A percentile compares a stretch with the other conserved stretches of the same genome.
These are phyloP conservation scores for Geotrichum restrictum DNA, from an alignment of 1,139 yeast species.

Conservation along the genomic window DNA sequence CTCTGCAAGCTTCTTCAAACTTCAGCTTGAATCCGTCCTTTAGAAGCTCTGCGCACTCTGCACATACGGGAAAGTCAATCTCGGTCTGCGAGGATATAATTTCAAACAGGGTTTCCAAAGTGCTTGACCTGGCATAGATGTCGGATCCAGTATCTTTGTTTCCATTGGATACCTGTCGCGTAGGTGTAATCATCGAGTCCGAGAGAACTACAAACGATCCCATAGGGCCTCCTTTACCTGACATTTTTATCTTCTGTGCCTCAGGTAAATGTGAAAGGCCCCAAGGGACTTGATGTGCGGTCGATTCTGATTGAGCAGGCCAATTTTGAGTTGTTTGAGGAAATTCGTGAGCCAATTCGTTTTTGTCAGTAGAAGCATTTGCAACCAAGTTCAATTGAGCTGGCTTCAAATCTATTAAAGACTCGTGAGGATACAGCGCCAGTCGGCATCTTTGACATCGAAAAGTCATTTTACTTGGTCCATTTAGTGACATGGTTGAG, in stretches of 20 bases:
- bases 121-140: slow-evolving; percentile 44
- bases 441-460: slow-evolving; percentile 59
- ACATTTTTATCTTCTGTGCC: slow-evolving; percentile 6
- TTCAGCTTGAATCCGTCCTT: slow-evolving; percentile 64
- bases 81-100: slow-evolving; percentile 66
- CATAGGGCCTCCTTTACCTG: slow-evolving; percentile 16
- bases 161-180: slow-evolving; percentile 11
- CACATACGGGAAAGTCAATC: slow-evolving; percentile 84
- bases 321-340: slow-evolving; percentile 1
- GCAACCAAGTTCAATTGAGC: slow-evolving; percentile 49
- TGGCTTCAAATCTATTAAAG: slow-evolving; percentile 49
- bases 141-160: slow-evolving; percentile 28
- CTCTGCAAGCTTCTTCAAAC: slow-evolving; percentile 70
- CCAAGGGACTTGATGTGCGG: slow-evolving; percentile 15
- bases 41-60: slow-evolving; percentile 71
- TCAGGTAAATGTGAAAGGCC: slow-evolving; percentile 21
- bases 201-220: slow-evolving; percentile 22
- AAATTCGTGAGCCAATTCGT: slow-evolving; percentile 1
- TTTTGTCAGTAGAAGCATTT: slow-evolving; percentile 17
- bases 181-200: slow-evolving; percentile 20
- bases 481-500: not conserved
- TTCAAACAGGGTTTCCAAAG: slow-evolving; percentile 61
- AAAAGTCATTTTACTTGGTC: slow-evolving; percentile 11
- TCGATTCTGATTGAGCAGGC: slow-evolving; percentile 3
- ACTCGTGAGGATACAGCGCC: slow-evolving; percentile 54